Conservation (phyloP, 352 stramenopile species). For the Phytophthora cryptogea region DNA sequence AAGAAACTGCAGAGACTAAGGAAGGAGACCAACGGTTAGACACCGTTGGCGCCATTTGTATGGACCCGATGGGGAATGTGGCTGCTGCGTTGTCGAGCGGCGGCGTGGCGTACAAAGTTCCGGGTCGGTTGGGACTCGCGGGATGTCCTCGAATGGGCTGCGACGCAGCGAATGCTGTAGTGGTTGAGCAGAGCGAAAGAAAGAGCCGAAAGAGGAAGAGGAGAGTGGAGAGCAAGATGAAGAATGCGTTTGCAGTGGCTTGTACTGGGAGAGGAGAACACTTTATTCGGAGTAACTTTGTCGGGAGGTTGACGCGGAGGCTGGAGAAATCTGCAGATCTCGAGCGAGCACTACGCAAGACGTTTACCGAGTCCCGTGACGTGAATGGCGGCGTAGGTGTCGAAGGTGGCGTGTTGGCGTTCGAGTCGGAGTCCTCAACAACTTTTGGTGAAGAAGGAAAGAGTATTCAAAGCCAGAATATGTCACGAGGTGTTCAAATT, state of each 20-base stretch:
- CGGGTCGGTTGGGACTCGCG: constrained; percentile 65
- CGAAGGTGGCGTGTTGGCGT: constrained; percentile 59
- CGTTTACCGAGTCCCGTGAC: constrained; percentile 36
- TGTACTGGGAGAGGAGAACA: constrained; percentile 74
- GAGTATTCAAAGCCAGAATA: not conserved
- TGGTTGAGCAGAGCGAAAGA: not conserved
- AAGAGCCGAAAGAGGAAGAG: constrained; percentile 27
- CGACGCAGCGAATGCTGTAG: constrained; percentile 41
- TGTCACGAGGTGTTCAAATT: constrained; percentile 37
- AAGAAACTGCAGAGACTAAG: constrained; percentile 9
- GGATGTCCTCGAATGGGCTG: constrained; percentile 70
- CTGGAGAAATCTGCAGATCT: constrained; percentile 33
- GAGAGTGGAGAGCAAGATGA: constrained; percentile 5
- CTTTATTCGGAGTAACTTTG: constrained; percentile 57
- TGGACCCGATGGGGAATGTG: constrained; percentile 58
- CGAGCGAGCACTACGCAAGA: constrained; percentile 37
- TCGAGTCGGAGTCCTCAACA: constrained; percentile 21
- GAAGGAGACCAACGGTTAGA: constrained; percentile 35
- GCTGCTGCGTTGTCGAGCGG: constrained; percentile 69
- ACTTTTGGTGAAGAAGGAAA: not conserved
- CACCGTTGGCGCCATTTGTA: constrained; percentile 66
- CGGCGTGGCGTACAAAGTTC: constrained; percentile 67
- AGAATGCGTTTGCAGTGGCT: constrained; percentile 54
- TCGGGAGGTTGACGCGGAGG: constrained; percentile 33
- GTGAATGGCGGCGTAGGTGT: constrained; percentile 43